Percentiles rank a stretch among this genome's conserved stretches.
These are phyloP conservation scores for Pisolithus orientalis DNA, from an alignment of 768 basidiomycete genomes.

Conservation along the genomic window DNA sequence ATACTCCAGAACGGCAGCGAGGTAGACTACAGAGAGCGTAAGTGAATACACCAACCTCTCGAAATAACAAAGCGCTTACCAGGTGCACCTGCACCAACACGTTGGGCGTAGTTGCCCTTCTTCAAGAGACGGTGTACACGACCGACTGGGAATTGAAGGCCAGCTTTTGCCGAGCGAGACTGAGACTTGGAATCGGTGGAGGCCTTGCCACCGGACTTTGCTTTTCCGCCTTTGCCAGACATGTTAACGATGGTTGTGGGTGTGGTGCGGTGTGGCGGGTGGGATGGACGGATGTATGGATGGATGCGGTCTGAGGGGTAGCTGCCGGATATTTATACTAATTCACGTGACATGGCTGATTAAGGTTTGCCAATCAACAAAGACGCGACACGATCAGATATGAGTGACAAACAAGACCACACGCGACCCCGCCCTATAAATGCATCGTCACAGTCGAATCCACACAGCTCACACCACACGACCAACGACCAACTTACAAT, in stretches of 20 bases:
- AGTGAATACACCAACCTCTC: not conserved
- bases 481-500: conserved; percentile 29
- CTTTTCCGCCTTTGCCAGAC: conserved; percentile 48
- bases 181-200: conserved; percentile 31
- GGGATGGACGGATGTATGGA: conserved; percentile 8
- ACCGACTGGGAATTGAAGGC: conserved; percentile 48
- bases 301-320: conserved; percentile 2
- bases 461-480: conserved; percentile 1
- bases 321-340: conserved; percentile 24
- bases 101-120: conserved; percentile 53
- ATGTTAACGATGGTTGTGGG: conserved; percentile 12
- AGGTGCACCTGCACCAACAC: conserved; percentile 51
- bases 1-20: conserved; percentile 57
- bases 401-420: conserved; percentile 31
- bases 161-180: conserved; percentile 37
- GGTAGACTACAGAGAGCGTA: conserved; percentile 37
- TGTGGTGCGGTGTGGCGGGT: not conserved
- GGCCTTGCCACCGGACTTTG: conserved; percentile 64
- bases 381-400: conserved; percentile 26
- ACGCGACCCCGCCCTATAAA: conserved; percentile 26
- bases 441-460: conserved; percentile 6
- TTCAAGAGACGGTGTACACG: conserved; percentile 56
- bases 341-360: conserved; percentile 10
- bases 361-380: conserved; percentile 36
- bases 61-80: conserved; percentile 15